A percentile compares a stretch with the other conserved stretches of the same genome.
Evolutionary conservation across 768 basidiomycete genomes (phyloP).

Genomic region (Fistulinella prunicolor): DNA sequence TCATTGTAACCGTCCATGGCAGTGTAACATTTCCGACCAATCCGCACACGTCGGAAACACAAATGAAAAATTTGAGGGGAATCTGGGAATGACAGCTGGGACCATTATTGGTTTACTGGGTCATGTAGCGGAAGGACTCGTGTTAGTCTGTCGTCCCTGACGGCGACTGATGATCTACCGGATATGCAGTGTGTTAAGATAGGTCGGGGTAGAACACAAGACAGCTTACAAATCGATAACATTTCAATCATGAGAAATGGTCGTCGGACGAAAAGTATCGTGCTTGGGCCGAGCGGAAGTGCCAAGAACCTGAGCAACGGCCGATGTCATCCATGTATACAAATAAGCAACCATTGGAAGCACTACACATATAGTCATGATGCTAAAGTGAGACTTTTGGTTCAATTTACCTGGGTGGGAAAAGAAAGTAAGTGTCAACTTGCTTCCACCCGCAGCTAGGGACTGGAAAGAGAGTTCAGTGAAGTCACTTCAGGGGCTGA

Average conservation of each 20-base stretch:
- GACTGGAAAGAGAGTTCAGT: neutral
- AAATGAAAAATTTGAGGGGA: neutral
- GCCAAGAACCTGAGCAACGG: neutral
- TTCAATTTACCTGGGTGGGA: neutral
- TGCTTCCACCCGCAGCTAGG: too few species aligned
- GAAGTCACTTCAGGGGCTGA: neutral
- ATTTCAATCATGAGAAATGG: neutral
- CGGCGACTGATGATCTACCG: slow-evolving; percentile 9
- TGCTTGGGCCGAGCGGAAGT: neutral
- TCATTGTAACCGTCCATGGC: neutral
- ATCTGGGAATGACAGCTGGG: neutral
- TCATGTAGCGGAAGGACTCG: too few species aligned
- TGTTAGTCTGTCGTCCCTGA: slow-evolving; percentile 3
- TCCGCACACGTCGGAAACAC: slow-evolving; percentile 1
- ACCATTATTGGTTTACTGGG: neutral
- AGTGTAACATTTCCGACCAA: neutral
- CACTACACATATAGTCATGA: too few species aligned
- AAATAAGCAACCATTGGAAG: too few species aligned
- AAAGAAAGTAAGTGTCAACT: too few species aligned
- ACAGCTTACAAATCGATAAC: neutral
- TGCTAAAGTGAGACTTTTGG: too few species aligned
- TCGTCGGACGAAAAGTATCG: neutral
- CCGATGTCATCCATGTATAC: too few species aligned
- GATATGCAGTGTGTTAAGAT: slow-evolving; percentile 1
- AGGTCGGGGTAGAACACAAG: neutral